These are phyloP conservation scores for Aegilops bicornis DNA, from an alignment of 176 grass and related monocot species.

Conservation along the genomic window DNA sequence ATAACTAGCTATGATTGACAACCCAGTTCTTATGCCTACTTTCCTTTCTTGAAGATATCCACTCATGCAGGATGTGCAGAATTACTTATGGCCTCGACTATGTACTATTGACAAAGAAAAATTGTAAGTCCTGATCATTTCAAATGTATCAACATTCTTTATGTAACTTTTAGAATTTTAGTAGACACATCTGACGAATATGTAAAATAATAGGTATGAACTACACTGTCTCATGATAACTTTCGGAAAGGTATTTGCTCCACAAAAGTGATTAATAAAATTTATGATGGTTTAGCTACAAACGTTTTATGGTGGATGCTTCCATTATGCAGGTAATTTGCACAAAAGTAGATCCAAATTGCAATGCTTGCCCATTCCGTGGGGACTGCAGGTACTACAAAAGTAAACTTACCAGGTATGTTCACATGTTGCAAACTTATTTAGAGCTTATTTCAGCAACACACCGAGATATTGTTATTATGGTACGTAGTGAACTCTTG, in stretches of 20 bases:
- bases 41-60: slow-evolving; percentile 46
- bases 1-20: not conserved
- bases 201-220: slow-evolving; percentile 49
- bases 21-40: not conserved
- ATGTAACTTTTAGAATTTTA: slow-evolving; percentile 2
- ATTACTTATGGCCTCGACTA: slow-evolving; percentile 53
- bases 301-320: slow-evolving; percentile 24
- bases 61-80: slow-evolving; percentile 54
- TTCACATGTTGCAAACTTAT: slow-evolving; percentile 16
- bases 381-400: slow-evolving; percentile 36
- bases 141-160: not conserved
- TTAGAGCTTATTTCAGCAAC: slow-evolving; percentile 4
- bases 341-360: slow-evolving; percentile 52
- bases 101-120: slow-evolving; percentile 51
- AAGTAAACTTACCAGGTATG: slow-evolving; percentile 44
- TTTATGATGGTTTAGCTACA: not conserved
- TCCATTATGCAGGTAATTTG: slow-evolving; percentile 42
- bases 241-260: slow-evolving; percentile 52
- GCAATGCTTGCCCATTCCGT: slow-evolving; percentile 48
- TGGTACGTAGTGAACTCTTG: not conserved
- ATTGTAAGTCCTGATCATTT: slow-evolving; percentile 39
- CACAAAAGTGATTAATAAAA: not conserved
- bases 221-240: slow-evolving; percentile 64
- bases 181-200: slow-evolving; percentile 26
- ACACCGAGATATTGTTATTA: not conserved